Base-by-base conservation (phyloP, 2,329 filamentous ascomycete species). In the Penicillium sp. region DNA sequence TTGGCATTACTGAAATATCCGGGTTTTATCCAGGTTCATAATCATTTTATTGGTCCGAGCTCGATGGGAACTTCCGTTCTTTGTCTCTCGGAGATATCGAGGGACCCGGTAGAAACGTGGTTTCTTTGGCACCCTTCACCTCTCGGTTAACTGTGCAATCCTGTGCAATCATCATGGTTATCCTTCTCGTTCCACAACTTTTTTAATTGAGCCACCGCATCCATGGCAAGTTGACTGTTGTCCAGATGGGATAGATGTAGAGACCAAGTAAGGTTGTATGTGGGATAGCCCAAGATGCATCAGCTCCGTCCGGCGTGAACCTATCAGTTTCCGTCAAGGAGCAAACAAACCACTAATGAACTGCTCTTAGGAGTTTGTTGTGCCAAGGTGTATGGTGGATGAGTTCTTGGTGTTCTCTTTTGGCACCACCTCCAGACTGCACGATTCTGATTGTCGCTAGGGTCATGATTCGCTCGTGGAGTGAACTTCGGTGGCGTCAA, bases 121-220 rank as follows among this genome's bases (percentile, higher is more conserved):
- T 22, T 46, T 46, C 44, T 46, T 46, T 46, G 44, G 34, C 9
- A 46, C 8, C 13, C 18, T 11, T 46, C 18, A n/a, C 9, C 29
- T 4, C n/a, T 34, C 44, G 8, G 31, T 24, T 46, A 46, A 4
- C 6, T 34, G 31, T 11, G 44, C 13, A 46, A 46, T 22, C 2
- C 6, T 34, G 31, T 11, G 44, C 13, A 46, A 46, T 22, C 2
- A 34, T 32, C 13, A 4, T 16, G 2, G 6, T 4, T 20, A 22
- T 34, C 0, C 1, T 16, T 20, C 3, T 22, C 3, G 1, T 1
- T 6, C 42, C n/a, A 3, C 10, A 5, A 1, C 2, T 0, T 5
- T 22, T 22, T 3, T 10, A 9, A 46, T 34, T 34, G 2, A n/a
- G 18, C 43, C 29, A 34, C 13, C 8, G 5, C 9, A n/a, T 34